These are phyloP conservation scores for Cercospora sojina DNA, from an alignment of 2,329 filamentous ascomycete species.

Conservation along the genomic window DNA sequence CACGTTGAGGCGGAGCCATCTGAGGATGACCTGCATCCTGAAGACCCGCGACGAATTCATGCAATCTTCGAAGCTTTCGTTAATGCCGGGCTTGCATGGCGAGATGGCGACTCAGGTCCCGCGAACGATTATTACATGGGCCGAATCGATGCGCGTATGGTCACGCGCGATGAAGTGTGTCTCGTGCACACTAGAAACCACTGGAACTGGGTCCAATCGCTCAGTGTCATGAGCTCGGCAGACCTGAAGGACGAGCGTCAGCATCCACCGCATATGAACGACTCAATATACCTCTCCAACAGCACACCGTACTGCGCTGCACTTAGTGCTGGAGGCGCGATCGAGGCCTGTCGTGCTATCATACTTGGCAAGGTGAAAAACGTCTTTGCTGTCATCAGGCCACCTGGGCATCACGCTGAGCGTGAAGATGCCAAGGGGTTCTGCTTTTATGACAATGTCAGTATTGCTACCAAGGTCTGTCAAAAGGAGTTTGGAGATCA, in stretches of 20 bases:
- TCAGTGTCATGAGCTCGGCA: slow-evolving; percentile 43
- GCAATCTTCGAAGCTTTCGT: slow-evolving; percentile 90
- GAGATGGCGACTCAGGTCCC: slow-evolving; percentile 42
- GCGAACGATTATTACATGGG: slow-evolving; percentile 56
- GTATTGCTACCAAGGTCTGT: slow-evolving; percentile 84
- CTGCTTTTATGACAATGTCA: slow-evolving; percentile 97
- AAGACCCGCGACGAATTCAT: slow-evolving; percentile 88
- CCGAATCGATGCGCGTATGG: slow-evolving; percentile 74
- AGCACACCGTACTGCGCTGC: slow-evolving; percentile 63
- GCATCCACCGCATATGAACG: slow-evolving; percentile 57
- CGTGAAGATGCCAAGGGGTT: slow-evolving; percentile 85
- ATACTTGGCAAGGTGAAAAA: slow-evolving; percentile 83
- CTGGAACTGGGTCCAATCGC: slow-evolving; percentile 70
- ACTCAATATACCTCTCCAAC: slow-evolving; percentile 47
- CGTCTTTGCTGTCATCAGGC: slow-evolving; percentile 90
- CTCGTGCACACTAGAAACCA: slow-evolving; percentile 76
- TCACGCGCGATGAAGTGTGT: slow-evolving; percentile 75
- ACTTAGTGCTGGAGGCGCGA: slow-evolving; percentile 86
- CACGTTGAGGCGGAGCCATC: slow-evolving; percentile 69
- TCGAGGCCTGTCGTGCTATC: slow-evolving; percentile 93
- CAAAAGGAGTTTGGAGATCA: slow-evolving; percentile 73
- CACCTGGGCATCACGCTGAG: slow-evolving; percentile 94
- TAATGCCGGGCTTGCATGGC: slow-evolving; percentile 65
- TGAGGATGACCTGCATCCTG: slow-evolving; percentile 76
- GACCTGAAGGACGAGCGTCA: slow-evolving; percentile 51